phyloP scores from a whole-genome alignment of 106 monocot genomes.

The Allium sativum region DNA sequence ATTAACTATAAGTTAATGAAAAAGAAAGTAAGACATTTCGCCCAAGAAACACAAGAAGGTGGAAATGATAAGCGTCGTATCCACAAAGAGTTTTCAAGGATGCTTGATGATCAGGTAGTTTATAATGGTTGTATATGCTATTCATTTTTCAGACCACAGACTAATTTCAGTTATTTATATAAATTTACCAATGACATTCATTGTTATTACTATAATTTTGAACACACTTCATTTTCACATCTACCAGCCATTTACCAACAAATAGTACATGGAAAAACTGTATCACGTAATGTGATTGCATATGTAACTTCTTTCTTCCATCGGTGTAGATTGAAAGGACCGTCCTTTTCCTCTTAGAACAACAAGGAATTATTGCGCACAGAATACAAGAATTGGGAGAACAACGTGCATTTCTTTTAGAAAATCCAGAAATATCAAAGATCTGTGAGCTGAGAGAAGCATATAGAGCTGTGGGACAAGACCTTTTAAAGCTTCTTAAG shows the following conservation, averaged over 20 bases:
- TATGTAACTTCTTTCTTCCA: background rate
- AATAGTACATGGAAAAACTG: no score
- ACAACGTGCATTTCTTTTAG: conserved; percentile 30
- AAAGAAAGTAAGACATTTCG: conserved; percentile 78
- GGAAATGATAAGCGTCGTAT: conserved; percentile 43
- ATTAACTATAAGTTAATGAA: conserved; percentile 99
- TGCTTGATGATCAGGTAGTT: conserved; percentile 88
- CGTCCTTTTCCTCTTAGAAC: conserved; percentile 82
- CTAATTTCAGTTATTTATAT: background rate
- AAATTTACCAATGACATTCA: background rate
- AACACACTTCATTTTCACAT: no score
- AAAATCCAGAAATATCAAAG: conserved; percentile 52
- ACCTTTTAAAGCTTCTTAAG: conserved; percentile 80
- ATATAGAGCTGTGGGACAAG: conserved; percentile 63
- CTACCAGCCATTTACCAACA: no score
- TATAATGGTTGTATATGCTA: background rate
- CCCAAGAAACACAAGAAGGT: conserved; percentile 37
- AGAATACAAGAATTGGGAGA: conserved; percentile 62
- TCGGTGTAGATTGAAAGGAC: conserved; percentile 74
- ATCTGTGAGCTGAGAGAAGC: conserved; percentile 57
- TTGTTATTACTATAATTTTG: no score
- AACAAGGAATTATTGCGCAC: conserved; percentile 83
- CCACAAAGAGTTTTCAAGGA: conserved; percentile 81
- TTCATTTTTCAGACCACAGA: no score
- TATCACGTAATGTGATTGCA: no score